Conservation (phyloP, 129 eudicot species). For the Helichrysum umbraculigerum region DNA sequence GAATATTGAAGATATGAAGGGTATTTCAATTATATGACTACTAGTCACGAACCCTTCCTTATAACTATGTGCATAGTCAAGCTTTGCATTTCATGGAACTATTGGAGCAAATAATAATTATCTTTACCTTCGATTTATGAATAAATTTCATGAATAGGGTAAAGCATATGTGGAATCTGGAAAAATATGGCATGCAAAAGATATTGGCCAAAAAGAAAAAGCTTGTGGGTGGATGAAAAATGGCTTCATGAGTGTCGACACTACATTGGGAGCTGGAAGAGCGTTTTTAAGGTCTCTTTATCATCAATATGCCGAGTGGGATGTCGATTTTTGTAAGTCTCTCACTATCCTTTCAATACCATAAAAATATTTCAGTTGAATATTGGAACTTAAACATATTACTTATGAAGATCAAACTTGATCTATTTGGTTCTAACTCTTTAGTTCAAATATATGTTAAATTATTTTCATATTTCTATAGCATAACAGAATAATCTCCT, state of each 20-base stretch:
- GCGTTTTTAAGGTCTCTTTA: constrained; percentile 90
- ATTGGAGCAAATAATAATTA: not conserved
- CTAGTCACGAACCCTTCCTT: not conserved
- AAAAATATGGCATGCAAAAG: constrained; percentile 71
- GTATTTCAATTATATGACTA: not conserved
- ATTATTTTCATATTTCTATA: not conserved
- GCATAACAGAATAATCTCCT: not conserved
- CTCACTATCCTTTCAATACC: not conserved
- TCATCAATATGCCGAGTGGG: constrained; percentile 93
- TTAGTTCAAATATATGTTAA: not conserved
- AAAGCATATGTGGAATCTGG: constrained; percentile 77
- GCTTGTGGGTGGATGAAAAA: constrained; percentile 84
- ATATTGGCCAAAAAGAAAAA: constrained; percentile 76
- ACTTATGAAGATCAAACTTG: not conserved
- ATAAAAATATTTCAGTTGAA: not conserved
- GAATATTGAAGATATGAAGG: not conserved
- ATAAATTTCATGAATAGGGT: constrained; percentile 44
- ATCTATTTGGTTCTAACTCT: no score
- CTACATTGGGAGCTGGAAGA: constrained; percentile 82
- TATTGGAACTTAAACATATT: not conserved
- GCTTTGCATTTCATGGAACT: not conserved
- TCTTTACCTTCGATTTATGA: not conserved
- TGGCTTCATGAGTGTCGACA: constrained; percentile 92
- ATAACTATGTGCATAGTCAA: constrained; percentile 10
- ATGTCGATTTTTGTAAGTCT: constrained; percentile 80